Conservation (phyloP, 2,329 filamentous ascomycete genomes). For the Colletotrichum magnum region DNA sequence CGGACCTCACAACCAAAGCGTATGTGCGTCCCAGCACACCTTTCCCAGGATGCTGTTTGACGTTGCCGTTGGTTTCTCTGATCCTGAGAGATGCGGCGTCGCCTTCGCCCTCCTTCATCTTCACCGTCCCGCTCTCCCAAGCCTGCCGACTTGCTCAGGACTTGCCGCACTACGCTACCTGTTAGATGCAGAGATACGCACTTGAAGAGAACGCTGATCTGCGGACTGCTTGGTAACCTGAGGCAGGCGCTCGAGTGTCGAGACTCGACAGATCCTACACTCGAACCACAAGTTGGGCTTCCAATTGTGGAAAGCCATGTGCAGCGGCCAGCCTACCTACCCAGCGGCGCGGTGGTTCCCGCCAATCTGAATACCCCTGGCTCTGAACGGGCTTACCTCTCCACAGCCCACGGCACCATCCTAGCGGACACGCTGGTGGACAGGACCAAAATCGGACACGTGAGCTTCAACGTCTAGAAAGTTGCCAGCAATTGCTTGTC, state of each 20-base stretch:
- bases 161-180: background rate
- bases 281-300: constrained; percentile 17
- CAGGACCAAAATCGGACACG: no score
- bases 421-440: no score
- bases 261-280: constrained; percentile 23
- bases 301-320: constrained; percentile 18
- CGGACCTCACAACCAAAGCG: constrained; percentile 9
- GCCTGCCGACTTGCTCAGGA: background rate
- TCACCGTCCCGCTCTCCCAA: background rate
- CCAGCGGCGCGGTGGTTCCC: constrained; percentile 26
- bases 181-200: constrained; percentile 14
- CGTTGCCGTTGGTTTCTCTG: background rate
- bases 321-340: background rate
- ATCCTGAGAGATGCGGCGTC: background rate
- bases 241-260: constrained; percentile 3
- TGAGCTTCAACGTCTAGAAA: no score
- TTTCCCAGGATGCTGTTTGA: background rate
- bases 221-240: constrained; percentile 14
- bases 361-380: constrained; percentile 6
- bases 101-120: background rate
- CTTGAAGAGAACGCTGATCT: constrained; percentile 18
- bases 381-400: background rate
- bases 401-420: no score
- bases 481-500: no score
- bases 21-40: constrained; percentile 22